Evolutionary conservation across 140 eudicot genomes (phyloP).

Genomic region (Flaveria floridana): DNA sequence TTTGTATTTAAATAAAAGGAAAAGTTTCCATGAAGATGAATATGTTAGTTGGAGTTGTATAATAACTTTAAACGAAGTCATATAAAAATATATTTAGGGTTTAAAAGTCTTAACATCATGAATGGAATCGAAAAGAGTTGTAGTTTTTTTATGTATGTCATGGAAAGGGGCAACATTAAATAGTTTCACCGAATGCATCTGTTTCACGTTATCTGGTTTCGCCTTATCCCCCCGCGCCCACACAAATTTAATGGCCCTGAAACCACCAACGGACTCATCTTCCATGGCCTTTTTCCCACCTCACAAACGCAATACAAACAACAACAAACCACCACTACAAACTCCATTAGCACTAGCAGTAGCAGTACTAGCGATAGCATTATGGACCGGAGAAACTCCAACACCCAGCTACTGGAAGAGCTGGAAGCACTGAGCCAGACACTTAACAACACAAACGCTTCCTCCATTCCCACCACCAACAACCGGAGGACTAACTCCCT

Average conservation of each 20-base stretch:
- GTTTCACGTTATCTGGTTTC: slow-evolving; percentile 14
- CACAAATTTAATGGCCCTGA: slow-evolving; percentile 49
- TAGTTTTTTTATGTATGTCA: background rate
- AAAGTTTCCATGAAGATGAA: too few relatives aligned
- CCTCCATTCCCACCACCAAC: slow-evolving; percentile 34
- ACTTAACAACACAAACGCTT: slow-evolving; percentile 57
- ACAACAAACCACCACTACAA: too few relatives aligned
- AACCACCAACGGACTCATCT: slow-evolving; percentile 38
- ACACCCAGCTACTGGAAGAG: slow-evolving; percentile 69
- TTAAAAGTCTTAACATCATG: too few relatives aligned
- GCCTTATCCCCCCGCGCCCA: slow-evolving; percentile 51
- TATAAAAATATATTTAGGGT: too few relatives aligned
- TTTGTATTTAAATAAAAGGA: too few relatives aligned
- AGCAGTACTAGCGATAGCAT: background rate
- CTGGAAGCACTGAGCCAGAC: slow-evolving; percentile 81
- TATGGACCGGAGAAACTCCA: slow-evolving; percentile 54
- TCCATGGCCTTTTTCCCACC: slow-evolving; percentile 51
- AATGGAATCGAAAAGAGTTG: too few relatives aligned
- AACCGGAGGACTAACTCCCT: slow-evolving; percentile 78
- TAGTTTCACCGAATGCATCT: slow-evolving; percentile 25
- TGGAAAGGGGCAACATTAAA: slow-evolving; percentile 25
- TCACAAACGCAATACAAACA: slow-evolving; percentile 12
- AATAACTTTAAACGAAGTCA: too few relatives aligned
- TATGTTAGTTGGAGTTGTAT: too few relatives aligned
- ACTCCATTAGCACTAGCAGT: too few relatives aligned